These are phyloP conservation scores for Solanum peruvianum DNA, from an alignment of 257 asterid species.

Conservation along the genomic window DNA sequence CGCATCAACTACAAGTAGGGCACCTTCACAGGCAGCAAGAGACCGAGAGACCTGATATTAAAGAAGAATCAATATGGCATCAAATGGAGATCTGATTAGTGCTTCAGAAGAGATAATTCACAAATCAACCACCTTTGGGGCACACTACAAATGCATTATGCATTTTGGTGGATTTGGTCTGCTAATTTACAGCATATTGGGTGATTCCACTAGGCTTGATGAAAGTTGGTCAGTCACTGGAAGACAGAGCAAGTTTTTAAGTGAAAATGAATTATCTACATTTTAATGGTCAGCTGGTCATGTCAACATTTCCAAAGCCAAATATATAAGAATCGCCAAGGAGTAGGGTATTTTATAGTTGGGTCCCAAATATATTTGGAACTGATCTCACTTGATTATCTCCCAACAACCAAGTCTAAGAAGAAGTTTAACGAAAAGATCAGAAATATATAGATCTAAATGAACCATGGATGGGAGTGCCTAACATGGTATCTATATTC, in stretches of 20 bases:
- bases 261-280: not conserved
- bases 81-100: not conserved
- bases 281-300: not conserved
- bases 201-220: not conserved
- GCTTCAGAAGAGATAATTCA: not conserved
- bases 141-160: not conserved
- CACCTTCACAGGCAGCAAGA: slow-evolving; percentile 99
- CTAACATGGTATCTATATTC: not conserved
- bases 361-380: not conserved
- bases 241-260: not conserved
- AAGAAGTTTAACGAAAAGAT: not conserved
- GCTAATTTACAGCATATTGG: not conserved
- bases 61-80: slow-evolving; percentile 10
- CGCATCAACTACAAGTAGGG: slow-evolving; percentile 98
- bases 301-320: not conserved
- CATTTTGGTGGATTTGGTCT: not conserved
- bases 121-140: not conserved
- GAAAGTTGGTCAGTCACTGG: not conserved
- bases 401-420: not conserved
- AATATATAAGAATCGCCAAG: not conserved
- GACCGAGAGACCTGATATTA: slow-evolving; percentile 88
- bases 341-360: not conserved
- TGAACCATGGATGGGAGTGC: not conserved
- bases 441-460: not conserved
- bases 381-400: not conserved